phyloP scores from a whole-genome alignment of 305 asterid genomes.

The Solanum chacoense region DNA sequence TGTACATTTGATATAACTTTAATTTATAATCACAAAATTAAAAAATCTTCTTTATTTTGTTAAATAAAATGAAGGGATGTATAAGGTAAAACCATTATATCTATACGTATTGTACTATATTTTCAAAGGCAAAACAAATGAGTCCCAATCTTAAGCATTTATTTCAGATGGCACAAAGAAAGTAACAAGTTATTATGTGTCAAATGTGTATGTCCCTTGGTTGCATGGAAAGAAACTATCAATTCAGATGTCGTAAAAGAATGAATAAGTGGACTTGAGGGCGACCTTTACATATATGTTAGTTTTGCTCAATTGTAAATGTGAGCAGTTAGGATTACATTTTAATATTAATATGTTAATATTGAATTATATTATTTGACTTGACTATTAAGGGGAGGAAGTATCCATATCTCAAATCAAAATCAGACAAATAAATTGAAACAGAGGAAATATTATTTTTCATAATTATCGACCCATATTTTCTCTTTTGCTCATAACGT shows the following conservation, averaged over 20 bases:
- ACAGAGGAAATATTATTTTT: background rate
- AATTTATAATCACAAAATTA: background rate
- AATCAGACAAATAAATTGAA: background rate
- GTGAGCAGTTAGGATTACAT: background rate
- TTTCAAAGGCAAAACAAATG: background rate
- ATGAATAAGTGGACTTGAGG: background rate
- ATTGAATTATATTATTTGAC: background rate
- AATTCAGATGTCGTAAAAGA: background rate
- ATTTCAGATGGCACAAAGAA: background rate
- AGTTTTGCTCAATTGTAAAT: background rate
- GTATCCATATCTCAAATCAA: background rate
- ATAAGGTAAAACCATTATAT: background rate
- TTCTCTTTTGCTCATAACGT: background rate
- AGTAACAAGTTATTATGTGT: background rate
- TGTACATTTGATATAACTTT: background rate
- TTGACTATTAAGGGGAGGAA: background rate
- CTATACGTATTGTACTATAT: background rate
- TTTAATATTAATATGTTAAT: background rate
- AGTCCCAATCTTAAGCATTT: background rate
- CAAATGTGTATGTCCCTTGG: background rate
- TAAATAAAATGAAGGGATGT: too few species aligned
- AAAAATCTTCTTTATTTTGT: too few species aligned
- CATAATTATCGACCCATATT: background rate
- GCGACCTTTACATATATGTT: background rate
- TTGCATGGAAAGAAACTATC: background rate